Conservation (phyloP, 23 red algal species). For the Gracilariopsis chorda region DNA sequence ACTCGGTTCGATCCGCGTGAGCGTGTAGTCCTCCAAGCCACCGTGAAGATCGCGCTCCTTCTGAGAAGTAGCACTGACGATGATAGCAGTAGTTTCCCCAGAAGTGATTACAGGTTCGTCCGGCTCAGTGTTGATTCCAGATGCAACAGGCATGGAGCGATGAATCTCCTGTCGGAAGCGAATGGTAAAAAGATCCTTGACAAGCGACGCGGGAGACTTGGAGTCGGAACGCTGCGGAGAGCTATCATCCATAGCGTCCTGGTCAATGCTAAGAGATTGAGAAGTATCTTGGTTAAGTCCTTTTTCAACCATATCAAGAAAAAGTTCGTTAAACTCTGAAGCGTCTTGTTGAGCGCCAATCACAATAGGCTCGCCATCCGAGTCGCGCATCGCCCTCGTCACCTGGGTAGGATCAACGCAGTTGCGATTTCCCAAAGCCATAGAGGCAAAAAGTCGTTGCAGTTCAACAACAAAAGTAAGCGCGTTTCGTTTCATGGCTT, state of each 20-base stretch:
- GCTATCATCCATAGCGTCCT: neutral
- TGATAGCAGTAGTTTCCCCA: conserved; percentile 67
- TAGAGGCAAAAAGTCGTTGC: conserved; percentile 88
- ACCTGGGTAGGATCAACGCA: conserved; percentile 77
- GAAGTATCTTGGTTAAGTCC: conserved; percentile 6
- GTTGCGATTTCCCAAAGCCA: conserved; percentile 76
- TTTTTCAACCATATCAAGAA: conserved; percentile 86
- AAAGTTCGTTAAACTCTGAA: conserved; percentile 92
- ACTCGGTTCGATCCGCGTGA: conserved; percentile 57
- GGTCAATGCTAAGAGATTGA: neutral
- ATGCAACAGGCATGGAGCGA: neutral
- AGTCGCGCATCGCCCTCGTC: conserved; percentile 62
- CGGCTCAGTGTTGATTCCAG: neutral
- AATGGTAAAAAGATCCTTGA: conserved; percentile 66
- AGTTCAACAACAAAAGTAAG: conserved; percentile 87
- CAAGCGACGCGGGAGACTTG: conserved; percentile 12
- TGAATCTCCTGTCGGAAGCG: conserved; percentile 73
- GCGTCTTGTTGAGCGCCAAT: conserved; percentile 94
- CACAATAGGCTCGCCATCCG: conserved; percentile 58
- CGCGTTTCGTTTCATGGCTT: neutral
- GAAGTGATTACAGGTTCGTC: neutral
- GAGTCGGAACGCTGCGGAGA: neutral
- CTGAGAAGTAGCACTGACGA: conserved; percentile 74
- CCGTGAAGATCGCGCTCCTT: conserved; percentile 54
- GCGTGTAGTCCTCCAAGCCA: conserved; percentile 67